phyloP scores from a whole-genome alignment of 257 asterid species.

The Capsicum baccatum region DNA sequence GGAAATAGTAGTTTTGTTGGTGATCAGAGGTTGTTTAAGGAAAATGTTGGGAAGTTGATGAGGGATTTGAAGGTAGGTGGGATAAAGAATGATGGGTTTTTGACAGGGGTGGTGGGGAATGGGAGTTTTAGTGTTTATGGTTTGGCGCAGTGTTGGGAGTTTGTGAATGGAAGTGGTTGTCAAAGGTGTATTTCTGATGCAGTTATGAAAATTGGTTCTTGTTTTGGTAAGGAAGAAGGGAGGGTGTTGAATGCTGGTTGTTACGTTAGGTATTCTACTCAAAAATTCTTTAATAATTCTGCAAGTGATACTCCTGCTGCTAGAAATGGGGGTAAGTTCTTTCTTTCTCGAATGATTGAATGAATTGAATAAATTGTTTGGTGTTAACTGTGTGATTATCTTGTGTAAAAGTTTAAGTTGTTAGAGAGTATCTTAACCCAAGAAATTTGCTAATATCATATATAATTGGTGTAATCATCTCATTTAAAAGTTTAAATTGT shows the following conservation, averaged over 20 bases:
- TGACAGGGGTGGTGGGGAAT: slow-evolving; percentile 42
- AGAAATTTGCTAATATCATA: not conserved
- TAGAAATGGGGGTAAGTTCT: slow-evolving; percentile 51
- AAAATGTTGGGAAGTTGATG: slow-evolving; percentile 48
- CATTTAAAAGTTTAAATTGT: not conserved
- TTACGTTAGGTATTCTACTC: slow-evolving; percentile 65
- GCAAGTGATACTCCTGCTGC: slow-evolving; percentile 32
- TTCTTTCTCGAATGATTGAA: not conserved
- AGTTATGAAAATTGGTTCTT: slow-evolving; percentile 44
- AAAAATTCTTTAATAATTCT: slow-evolving; percentile 62
- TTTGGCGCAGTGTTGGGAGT: slow-evolving; percentile 81
- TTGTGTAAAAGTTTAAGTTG: not conserved
- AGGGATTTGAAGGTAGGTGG: slow-evolving; percentile 51
- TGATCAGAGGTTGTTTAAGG: slow-evolving; percentile 48
- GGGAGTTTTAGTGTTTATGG: slow-evolving; percentile 71
- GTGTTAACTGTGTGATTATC: not conserved
- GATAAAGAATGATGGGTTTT: slow-evolving; percentile 59
- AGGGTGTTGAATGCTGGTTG: slow-evolving; percentile 75
- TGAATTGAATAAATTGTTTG: not conserved
- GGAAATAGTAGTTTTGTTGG: slow-evolving; percentile 56
- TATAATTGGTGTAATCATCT: not conserved
- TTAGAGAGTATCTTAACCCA: too few species aligned
- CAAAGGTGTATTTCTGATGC: slow-evolving; percentile 56
- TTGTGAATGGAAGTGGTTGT: slow-evolving; percentile 57
- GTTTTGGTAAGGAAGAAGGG: slow-evolving; percentile 63